A percentile compares a stretch with the other conserved stretches of the same genome.
Conservation (phyloP, 2,329 filamentous ascomycete species). For the Davidsoniella australis region DNA sequence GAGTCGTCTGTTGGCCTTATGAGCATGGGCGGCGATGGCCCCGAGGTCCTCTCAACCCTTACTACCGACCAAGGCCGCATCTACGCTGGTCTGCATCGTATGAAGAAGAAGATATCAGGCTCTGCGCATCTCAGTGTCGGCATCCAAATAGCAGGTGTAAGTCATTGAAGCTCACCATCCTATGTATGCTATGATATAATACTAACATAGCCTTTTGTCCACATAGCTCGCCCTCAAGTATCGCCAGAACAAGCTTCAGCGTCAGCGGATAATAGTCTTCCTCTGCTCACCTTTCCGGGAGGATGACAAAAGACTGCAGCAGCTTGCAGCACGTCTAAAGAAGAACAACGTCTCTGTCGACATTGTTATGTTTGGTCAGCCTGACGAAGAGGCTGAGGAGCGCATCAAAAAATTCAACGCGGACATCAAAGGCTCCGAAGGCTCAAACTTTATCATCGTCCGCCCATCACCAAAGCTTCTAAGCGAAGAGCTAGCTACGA, state of each 20-base stretch:
- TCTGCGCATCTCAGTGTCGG: slow-evolving; percentile 77
- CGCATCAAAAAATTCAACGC: slow-evolving; percentile 92
- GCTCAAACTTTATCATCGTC: slow-evolving; percentile 79
- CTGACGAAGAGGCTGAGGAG: slow-evolving; percentile 76
- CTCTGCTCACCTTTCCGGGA: slow-evolving; percentile 85
- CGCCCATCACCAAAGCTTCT: slow-evolving; percentile 82
- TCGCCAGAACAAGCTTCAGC: slow-evolving; percentile 91
- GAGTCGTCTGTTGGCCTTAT: slow-evolving; percentile 95
- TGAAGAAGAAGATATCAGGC: slow-evolving; percentile 78
- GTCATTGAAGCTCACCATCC: slow-evolving; percentile 19
- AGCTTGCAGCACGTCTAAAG: slow-evolving; percentile 96
- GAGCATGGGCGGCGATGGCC: slow-evolving; percentile 97
- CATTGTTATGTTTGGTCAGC: slow-evolving; percentile 85
- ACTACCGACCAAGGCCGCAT: slow-evolving; percentile 95
- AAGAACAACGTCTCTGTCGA: slow-evolving; percentile 91
- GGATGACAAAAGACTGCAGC: slow-evolving; percentile 72
- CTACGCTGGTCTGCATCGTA: slow-evolving; percentile 77
- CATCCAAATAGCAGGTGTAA: slow-evolving; percentile 85
- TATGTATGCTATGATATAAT: background rate
- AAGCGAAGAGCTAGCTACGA: slow-evolving; percentile 78
- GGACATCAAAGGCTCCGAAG: slow-evolving; percentile 77
- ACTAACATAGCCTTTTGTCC: slow-evolving; percentile 13
- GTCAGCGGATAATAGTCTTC: slow-evolving; percentile 93
- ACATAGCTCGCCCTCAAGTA: slow-evolving; percentile 84
- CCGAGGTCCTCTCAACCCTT: slow-evolving; percentile 88